Conservation (phyloP, 306 rosid genomes). For the Clitoria ternatea region DNA sequence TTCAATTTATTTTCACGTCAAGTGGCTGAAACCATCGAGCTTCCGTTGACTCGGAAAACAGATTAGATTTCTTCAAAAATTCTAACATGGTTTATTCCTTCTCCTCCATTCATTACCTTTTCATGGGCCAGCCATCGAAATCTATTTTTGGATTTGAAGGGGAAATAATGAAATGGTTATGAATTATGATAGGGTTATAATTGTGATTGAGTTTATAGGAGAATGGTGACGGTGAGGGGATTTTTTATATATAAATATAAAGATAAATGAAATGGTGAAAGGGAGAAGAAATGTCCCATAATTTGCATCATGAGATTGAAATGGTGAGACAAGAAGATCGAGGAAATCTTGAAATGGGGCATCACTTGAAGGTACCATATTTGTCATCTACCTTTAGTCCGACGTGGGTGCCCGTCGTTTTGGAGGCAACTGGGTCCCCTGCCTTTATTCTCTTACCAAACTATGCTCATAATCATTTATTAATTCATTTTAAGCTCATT, state of each 20-base stretch:
- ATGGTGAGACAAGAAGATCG: conserved; percentile 58
- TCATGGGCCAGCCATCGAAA: not conserved
- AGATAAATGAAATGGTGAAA: conserved; percentile 8
- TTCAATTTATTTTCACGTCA: not conserved
- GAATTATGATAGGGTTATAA: conserved; percentile 3
- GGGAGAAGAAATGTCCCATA: conserved; percentile 8
- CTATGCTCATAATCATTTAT: conserved; percentile 15
- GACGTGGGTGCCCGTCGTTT: conserved; percentile 72
- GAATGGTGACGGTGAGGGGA: too few relatives aligned
- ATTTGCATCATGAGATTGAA: conserved; percentile 30
- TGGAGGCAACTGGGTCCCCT: conserved; percentile 63
- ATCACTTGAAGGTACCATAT: conserved; percentile 59
- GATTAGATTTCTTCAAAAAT: not conserved
- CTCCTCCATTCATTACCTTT: conserved; percentile 7
- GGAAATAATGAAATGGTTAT: not conserved
- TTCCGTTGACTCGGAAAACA: not conserved
- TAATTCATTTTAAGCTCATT: not conserved
- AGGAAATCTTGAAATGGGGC: conserved; percentile 61
- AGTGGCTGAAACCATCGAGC: not conserved
- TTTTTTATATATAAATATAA: too few relatives aligned
- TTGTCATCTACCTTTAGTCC: conserved; percentile 59
- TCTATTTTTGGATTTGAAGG: not conserved
- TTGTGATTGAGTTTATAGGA: not conserved
- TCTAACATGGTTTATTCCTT: not conserved
- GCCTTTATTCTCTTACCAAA: conserved; percentile 55